A percentile compares a stretch with the other conserved stretches of the same genome.
Conservation (phyloP, 306 rosid genomes). For the Senna tora region DNA sequence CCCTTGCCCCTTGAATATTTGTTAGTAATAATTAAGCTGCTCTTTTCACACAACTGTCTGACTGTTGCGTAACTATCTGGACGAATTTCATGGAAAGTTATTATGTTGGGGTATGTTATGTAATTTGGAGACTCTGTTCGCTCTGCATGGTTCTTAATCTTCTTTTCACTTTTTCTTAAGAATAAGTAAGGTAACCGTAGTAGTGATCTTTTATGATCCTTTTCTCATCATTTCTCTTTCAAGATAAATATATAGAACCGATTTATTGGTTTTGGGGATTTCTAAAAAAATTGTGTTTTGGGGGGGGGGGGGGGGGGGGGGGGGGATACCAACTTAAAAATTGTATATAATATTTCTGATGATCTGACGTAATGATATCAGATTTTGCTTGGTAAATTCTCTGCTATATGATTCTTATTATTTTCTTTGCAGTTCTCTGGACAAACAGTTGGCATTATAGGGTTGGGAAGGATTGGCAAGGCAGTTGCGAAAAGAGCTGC, state of each 20-base stretch:
- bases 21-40: neutral
- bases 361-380: neutral
- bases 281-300: neutral
- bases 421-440: constrained; percentile 56
- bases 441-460: constrained; percentile 63
- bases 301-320: too few species aligned
- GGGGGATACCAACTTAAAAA: neutral
- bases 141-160: neutral
- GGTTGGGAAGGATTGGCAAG: constrained; percentile 68
- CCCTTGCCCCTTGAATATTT: neutral
- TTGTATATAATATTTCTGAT: too few species aligned
- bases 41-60: neutral
- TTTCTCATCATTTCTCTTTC: neutral
- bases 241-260: neutral
- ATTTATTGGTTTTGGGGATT: too few species aligned
- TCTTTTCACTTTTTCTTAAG: neutral
- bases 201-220: neutral
- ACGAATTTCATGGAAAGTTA: neutral
- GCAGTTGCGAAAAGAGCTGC: constrained; percentile 66
- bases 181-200: neutral
- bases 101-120: neutral
- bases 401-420: neutral
- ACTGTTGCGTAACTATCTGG: neutral
- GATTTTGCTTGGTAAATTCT: neutral
- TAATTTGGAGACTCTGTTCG: neutral